Evolutionary conservation across 345 rosid species (phyloP), one percentile per base, ranked within the genome.

Genomic region (Pistacia atlantica): DNA sequence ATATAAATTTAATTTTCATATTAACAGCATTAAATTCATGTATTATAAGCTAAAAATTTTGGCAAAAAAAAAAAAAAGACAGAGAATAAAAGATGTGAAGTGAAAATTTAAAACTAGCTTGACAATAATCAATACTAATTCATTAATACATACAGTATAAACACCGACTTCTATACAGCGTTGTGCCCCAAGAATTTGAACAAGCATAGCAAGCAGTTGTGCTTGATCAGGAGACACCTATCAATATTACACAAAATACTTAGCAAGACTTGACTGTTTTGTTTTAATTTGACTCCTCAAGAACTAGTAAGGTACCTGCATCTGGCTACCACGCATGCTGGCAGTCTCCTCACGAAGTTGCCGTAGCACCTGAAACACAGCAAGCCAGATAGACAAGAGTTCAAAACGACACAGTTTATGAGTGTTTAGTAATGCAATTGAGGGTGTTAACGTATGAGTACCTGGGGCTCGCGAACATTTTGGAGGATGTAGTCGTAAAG

Each of bases 141-240:
- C 46, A 42, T 12, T 25, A 25, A 75, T 51, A 77, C 88, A 20
- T 86, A 93, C 97, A 37, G 95, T 93, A 83, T 88, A 95, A 77
- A 95, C 98, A 72, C 97, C 99, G 12, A 93, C 88, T 89, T 93
- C 98, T 49, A 95, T 91, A 75, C 98, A 95, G 35, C 90, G 87
- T 77, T 87, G 80, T 6, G 97, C 98, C 17, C 93, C 93, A 14
- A 91, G 93, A 73, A 90, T 83, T 84, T 89, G 95, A 75, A 91
- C 97, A 65, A 95, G 91, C 97, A 91, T 93, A 6, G 97, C 92
- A 55, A 95, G 95, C 57, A 95, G 80, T 33, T 95, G 99, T 46
- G 96, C 97, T 72, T 95, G 99, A 83, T 95, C 99, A 35, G 99
- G 99, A 25, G 97, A 93, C 16, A 89, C 98, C 98, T 90, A 62